Evolutionary conservation across 2,329 filamentous ascomycete genomes (phyloP).

Genomic region (Sporothrix sp.): DNA sequence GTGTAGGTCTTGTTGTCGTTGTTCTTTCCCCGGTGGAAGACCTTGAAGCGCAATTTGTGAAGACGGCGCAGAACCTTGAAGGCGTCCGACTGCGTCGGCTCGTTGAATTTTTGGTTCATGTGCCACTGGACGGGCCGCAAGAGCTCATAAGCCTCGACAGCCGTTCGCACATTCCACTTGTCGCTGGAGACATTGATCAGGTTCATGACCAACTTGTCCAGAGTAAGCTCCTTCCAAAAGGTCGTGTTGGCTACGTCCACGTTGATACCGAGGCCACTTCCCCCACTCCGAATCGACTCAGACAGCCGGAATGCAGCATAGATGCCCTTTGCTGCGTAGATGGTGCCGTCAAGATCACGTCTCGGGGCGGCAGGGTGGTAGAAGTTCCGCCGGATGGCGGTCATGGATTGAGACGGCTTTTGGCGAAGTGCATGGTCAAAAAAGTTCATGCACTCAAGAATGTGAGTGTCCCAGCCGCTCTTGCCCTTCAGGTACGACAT

Average conservation of each 20-base stretch:
- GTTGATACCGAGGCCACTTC: conserved; percentile 66
- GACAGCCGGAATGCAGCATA: conserved; percentile 78
- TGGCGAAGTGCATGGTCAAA: conserved; percentile 83
- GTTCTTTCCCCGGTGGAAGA: conserved; percentile 42
- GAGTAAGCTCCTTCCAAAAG: conserved; percentile 56
- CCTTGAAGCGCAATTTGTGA: conserved; percentile 44
- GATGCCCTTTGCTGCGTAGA: conserved; percentile 74
- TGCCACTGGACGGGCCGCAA: conserved; percentile 28
- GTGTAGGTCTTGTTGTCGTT: conserved; percentile 40
- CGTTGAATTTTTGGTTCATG: conserved; percentile 16
- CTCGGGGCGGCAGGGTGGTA: conserved; percentile 49
- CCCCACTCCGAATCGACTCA: conserved; percentile 37
- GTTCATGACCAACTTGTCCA: conserved; percentile 31
- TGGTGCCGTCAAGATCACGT: conserved; percentile 44
- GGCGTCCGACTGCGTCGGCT: conserved; percentile 34
- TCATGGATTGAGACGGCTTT: conserved; percentile 56
- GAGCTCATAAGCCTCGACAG: conserved; percentile 20
- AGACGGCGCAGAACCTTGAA: conserved; percentile 48
- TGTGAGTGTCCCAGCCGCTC: conserved; percentile 51
- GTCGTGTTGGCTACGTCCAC: conserved; percentile 86
- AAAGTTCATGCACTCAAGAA: conserved; percentile 76
- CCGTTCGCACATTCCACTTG: conserved; percentile 19
- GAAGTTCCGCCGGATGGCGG: conserved; percentile 72
- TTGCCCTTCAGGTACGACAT: conserved; percentile 54
- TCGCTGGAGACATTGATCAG: conserved; percentile 20